Base-by-base conservation (phyloP, 2,329 filamentous ascomycete genomes). In the Scedosporium boydii region DNA sequence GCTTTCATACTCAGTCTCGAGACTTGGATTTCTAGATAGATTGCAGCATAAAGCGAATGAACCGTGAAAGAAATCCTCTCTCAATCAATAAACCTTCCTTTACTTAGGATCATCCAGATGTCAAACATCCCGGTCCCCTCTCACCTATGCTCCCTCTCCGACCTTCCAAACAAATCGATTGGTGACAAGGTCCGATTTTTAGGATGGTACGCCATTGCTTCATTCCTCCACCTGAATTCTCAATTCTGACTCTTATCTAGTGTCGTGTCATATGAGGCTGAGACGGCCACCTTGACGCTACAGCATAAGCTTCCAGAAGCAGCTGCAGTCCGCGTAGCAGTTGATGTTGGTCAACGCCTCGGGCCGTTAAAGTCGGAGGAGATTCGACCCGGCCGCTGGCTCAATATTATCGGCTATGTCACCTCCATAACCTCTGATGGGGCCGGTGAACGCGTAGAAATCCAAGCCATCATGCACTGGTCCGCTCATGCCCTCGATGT, bases 141-240 rank as follows among this genome's bases (percentile, higher is more conserved):
- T 23, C 79, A 76, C 63, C 77, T 87, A 48, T 85, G 87, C 64
- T 85, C 91, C 64, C 78, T 93, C 62, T 84, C 83, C 14, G 77
- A 82, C 63, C 75, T 93, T 14, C 76, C 81, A 3, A 70, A 71
- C 59, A 77, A 77, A 58, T 70, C 76, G n/a, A 66, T 77, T 14
- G 83, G 84, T 48, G 83, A 86, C n/a, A 98, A 98, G 76, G 88
- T 97, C 64, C 87, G 93, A 65, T 96, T 98, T 73, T 76, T 98
- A 59, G 93, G 91, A 74, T 97, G 93, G 93, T 96, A 81, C 77
- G 86, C 76, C 58, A 48, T 38, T 38, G 10, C 48, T 46, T 34
- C 63, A 26, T 53, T 44, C 56, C 29, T 55, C 34, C 44, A 53
- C 59, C 59, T 55, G 51, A n/a, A 62, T 27, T 27, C 42, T 34